Evolutionary conservation across 352 stramenopile species (phyloP).

Genomic region (Halophytophthora batemanensis): DNA sequence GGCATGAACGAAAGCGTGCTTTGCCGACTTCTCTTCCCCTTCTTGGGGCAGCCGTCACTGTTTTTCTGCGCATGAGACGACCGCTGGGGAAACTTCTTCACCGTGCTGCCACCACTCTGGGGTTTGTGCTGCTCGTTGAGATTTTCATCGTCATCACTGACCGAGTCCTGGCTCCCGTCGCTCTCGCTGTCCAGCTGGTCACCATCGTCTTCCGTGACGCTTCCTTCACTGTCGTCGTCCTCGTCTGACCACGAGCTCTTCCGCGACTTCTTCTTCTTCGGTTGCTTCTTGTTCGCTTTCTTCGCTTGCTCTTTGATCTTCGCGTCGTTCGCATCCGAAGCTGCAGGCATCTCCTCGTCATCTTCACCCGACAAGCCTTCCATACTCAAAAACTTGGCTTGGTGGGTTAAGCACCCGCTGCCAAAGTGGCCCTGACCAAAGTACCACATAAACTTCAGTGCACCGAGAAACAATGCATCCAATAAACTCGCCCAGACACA

Average conservation of each 20-base stretch:
- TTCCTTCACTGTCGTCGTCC: conserved; percentile 15
- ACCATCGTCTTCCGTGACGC: conserved; percentile 21
- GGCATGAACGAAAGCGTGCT: conserved; percentile 29
- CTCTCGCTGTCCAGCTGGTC: conserved; percentile 41
- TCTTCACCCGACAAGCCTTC: conserved; percentile 13
- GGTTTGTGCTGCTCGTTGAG: conserved; percentile 5
- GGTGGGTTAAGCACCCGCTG: conserved; percentile 59
- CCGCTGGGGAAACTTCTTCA: conserved; percentile 20
- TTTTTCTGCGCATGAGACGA: conserved; percentile 14
- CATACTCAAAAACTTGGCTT: conserved; percentile 47
- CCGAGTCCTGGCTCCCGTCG: conserved; percentile 25
- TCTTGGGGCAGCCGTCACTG: conserved; percentile 9
- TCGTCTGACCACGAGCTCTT: conserved; percentile 29
- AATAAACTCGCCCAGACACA: not conserved
- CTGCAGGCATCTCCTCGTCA: conserved; percentile 8
- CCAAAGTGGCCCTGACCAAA: conserved; percentile 49
- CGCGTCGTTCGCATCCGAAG: conserved; percentile 10
- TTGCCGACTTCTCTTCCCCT: conserved; percentile 30
- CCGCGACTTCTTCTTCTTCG: conserved; percentile 19
- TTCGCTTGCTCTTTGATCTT: not conserved
- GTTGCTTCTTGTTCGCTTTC: conserved; percentile 10
- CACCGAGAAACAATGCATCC: not conserved
- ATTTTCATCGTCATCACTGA: conserved; percentile 15
- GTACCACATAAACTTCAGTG: conserved; percentile 1
- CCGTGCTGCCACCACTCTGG: conserved; percentile 8